A percentile compares a stretch with the other conserved stretches of the same genome.
These are phyloP conservation scores for Citeromyces matritensis DNA, from an alignment of 805 yeast species.

Conservation along the genomic window DNA sequence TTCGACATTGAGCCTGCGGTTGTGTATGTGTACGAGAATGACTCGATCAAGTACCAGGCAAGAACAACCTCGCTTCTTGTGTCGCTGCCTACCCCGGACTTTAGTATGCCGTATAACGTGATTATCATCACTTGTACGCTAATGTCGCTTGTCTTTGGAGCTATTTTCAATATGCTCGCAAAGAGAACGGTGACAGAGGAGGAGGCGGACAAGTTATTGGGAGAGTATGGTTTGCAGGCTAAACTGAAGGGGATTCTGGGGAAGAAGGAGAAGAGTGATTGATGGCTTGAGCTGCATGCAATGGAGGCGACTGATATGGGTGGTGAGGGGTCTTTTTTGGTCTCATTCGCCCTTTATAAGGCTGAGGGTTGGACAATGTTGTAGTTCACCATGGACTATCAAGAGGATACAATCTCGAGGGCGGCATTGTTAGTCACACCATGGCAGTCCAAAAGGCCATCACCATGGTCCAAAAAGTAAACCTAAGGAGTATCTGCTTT, in stretches of 20 bases:
- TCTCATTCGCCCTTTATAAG: too few species aligned
- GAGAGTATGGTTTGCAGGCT: conserved; percentile 6
- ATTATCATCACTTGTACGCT: conserved; percentile 87
- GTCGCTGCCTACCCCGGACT: conserved; percentile 91
- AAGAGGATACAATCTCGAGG: too few species aligned
- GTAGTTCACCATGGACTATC: too few species aligned
- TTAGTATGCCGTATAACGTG: conserved; percentile 97
- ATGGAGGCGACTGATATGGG: conserved; percentile 7
- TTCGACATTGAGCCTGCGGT: conserved; percentile 90
- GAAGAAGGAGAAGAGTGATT: conserved; percentile 6
- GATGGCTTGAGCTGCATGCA: too few species aligned
- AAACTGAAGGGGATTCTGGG: neutral
- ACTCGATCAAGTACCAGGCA: conserved; percentile 24
- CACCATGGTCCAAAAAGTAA: too few species aligned
- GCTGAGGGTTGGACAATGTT: too few species aligned
- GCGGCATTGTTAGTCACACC: too few species aligned
- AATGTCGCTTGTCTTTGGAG: conserved; percentile 85
- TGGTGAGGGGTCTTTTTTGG: neutral
- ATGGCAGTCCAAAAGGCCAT: too few species aligned
- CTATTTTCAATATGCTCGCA: conserved; percentile 62
- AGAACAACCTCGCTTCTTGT: conserved; percentile 82
- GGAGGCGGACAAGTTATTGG: conserved; percentile 29
- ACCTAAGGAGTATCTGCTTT: too few species aligned
- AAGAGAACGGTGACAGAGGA: conserved; percentile 66
- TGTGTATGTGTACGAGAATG: conserved; percentile 25